Evolutionary conservation across 345 rosid species (phyloP).

Genomic region (Populus nigra): DNA sequence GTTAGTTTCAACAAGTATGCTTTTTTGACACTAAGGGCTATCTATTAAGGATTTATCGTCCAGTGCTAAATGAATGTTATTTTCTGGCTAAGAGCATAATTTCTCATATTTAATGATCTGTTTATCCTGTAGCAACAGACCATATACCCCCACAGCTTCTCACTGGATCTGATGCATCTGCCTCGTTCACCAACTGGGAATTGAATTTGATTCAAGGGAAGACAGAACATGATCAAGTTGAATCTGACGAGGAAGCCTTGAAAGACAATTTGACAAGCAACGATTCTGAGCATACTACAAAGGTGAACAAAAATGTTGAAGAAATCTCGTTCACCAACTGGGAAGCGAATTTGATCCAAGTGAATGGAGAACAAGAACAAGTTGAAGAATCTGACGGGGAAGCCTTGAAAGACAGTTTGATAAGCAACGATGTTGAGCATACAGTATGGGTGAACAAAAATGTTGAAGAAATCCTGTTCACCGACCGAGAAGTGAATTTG

Average conservation of each 20-base stretch:
- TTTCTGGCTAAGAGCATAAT: background rate
- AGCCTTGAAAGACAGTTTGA: background rate
- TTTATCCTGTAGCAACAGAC: too few species aligned
- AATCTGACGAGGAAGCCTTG: too few species aligned
- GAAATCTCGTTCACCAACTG: background rate
- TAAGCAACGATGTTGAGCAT: background rate
- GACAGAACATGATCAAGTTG: conserved; percentile 1
- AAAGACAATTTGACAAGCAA: too few species aligned
- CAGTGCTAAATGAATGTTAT: background rate
- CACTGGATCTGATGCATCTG: background rate
- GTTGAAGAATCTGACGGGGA: background rate
- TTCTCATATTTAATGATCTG: too few species aligned
- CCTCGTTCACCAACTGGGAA: conserved; percentile 10
- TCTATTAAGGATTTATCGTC: background rate
- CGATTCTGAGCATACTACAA: too few species aligned
- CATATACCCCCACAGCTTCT: background rate
- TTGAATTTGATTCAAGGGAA: conserved; percentile 11
- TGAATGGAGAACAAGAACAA: too few species aligned
- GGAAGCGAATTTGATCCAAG: conserved; percentile 12
- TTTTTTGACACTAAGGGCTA: background rate
- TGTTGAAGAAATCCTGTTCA: background rate
- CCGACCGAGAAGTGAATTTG: background rate
- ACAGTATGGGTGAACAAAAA: conserved; percentile 2
- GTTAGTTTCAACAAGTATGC: background rate
- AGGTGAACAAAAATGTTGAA: too few species aligned